Base-by-base conservation (phyloP, 148 eudicot genomes). In the Amaranthus cruentus region DNA sequence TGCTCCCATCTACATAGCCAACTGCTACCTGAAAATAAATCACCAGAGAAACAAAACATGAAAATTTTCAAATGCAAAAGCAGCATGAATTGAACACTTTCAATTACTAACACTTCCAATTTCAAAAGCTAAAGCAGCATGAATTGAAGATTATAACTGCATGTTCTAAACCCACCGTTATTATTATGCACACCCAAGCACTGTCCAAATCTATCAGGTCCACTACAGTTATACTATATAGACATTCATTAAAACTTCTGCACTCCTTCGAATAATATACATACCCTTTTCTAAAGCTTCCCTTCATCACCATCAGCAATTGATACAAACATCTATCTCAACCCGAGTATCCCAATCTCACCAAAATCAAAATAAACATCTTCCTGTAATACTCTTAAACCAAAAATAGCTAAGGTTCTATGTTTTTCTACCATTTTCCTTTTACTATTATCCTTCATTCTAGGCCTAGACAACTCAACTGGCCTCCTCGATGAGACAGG, bases 1-100 rank as follows among this genome's bases (percentile, higher is more conserved):
- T 84, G 71, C 94, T 87, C 63, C 99, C 99, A 84, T 91, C 97
- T 73, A 96, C 96, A 88, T 95, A 85, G 47, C 99, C 99, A 83
- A 90, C 80, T 21, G 97, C 96, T 61, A 90, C 81, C 98, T 94
- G 90, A 77, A 80, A 72, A 8, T 28, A 28, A 28, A 28, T 28
- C 38, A 58, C 74, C 49, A 67, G 43, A 9, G 38, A 55, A 63
- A 38, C 18, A 69, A 74, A 54, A 62, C 38, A 69, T 10, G 46
- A 60, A 48, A 5, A 42, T 43, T 43, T 3, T 43, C 2, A 4
- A 68, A 12, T 48, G 50, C 15, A 74, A 66, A 50, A 51, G 46
- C 28, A 6, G 21, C 47, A 38, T 14, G 3, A 8, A 47, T 42
- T 9, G 57, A 11, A 56, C 53, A 15, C 9, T 47, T 58, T 57